A percentile compares a stretch with the other conserved stretches of the same genome.
Conservation (phyloP, 2,329 filamentous ascomycete genomes). For the Byssothecium circinans region DNA sequence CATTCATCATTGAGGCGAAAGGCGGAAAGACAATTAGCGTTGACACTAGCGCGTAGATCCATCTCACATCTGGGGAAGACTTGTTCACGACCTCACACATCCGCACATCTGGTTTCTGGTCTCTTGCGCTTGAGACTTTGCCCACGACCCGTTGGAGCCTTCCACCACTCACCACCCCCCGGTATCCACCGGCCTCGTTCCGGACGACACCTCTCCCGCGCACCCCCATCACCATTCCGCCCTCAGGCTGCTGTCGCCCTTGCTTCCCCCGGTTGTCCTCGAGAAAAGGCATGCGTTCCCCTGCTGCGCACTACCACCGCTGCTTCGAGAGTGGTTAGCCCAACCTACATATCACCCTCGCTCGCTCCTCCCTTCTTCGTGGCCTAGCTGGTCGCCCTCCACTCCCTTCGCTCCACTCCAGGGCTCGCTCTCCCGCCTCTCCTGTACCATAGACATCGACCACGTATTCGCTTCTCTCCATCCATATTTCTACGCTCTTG, state of each 20-base stretch:
- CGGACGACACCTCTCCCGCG: neutral
- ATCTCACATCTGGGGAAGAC: too few relatives aligned
- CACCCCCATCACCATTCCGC: conserved; percentile 14
- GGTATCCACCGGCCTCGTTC: conserved; percentile 2
- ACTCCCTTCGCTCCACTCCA: conserved; percentile 26
- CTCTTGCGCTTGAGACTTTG: neutral
- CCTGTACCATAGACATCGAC: conserved; percentile 25
- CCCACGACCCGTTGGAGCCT: neutral
- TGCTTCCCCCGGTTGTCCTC: conserved; percentile 31
- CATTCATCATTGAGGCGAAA: too few relatives aligned
- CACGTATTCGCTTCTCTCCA: conserved; percentile 22
- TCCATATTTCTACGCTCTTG: conserved; percentile 14
- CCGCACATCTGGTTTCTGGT: neutral
- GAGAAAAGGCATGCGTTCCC: conserved; percentile 38
- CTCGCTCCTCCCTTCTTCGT: conserved; percentile 21
- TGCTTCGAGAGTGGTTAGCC: conserved; percentile 41
- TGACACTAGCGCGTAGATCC: too few relatives aligned
- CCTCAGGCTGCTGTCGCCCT: conserved; percentile 30
- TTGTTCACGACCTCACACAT: too few relatives aligned
- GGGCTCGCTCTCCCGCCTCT: conserved; percentile 15
- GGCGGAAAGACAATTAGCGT: too few relatives aligned
- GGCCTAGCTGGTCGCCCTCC: conserved; percentile 13
- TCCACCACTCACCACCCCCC: conserved; percentile 3
- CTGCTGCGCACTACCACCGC: conserved; percentile 41
- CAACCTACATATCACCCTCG: conserved; percentile 35